Base-by-base conservation (phyloP, 176 grass and related monocot genomes). In the Triticum monococcum region DNA sequence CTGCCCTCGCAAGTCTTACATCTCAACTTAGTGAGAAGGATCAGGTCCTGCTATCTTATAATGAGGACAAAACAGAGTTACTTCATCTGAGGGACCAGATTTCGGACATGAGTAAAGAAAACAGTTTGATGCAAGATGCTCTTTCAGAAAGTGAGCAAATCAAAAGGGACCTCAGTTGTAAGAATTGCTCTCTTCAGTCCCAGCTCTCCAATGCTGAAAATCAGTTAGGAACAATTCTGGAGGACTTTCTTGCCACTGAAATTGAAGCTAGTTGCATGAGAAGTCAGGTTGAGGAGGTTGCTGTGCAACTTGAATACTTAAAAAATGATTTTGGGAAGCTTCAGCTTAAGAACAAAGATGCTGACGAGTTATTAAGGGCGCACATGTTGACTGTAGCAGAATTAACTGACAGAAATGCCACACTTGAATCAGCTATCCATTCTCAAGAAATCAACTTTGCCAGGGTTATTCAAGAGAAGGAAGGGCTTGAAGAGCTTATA, bases 21-120 rank as follows among this genome's bases (percentile, higher is more conserved):
- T 77, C 71, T 79, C 88, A 94, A 83, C 36, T 99, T 82, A 79
- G 86, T 62, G 90, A 96, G 83, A 94, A 92, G 89, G 86, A 94
- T 73, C 64, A 87, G n/a, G 46, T 87, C 33, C 78, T 96, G 81
- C 83, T 88, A 85, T 91, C 91, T 89, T 99, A 94, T 31, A 65
- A 88, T 77, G 90, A 94, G 46, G 84, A 92, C 67, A 96, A 90
- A 92, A 84, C 83, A 84, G 89, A 93, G 86, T 41, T 83, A 66
- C 31, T 74, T 75, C 72, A 79, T 89, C 87, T 96, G 32, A 92
- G 86, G 45, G 66, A 89, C 50, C 91, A 67, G 37, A 38, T 91
- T 88, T 79, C 77, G 54, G 82, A 88, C 76, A 82, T 90, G 84
- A 90, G 88, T 84, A 90, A 91, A 61, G 77, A 80, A 82, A 88